phyloP scores from a whole-genome alignment of 768 basidiomycete genomes.

The Tylopilus subfusipes region DNA sequence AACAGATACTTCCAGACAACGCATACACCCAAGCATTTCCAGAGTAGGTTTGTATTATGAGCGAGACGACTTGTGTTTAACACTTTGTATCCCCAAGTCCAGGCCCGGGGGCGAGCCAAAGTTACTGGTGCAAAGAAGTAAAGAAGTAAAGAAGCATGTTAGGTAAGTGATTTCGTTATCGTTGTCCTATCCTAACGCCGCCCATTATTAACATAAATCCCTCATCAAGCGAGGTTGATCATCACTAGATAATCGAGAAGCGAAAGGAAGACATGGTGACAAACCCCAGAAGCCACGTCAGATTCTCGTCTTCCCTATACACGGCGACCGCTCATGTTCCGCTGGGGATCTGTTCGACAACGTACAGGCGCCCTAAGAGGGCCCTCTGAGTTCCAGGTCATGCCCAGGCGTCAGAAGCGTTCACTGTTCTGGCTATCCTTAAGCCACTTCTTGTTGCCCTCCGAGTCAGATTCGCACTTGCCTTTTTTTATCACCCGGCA shows the following conservation, averaged over 20 bases:
- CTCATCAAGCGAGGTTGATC: slow-evolving; percentile 97
- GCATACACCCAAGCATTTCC: too few relatives aligned
- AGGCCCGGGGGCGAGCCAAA: neutral
- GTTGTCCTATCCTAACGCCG: slow-evolving; percentile 97
- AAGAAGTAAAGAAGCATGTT: slow-evolving; percentile 25
- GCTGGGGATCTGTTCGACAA: neutral
- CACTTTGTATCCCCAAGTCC: neutral
- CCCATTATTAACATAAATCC: slow-evolving; percentile 75
- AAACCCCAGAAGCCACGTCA: neutral
- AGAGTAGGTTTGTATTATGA: too few relatives aligned
- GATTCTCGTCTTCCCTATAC: neutral
- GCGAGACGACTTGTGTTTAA: neutral
- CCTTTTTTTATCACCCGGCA: neutral
- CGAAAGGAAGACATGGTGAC: neutral
- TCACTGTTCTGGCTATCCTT: neutral
- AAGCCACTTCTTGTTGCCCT: neutral
- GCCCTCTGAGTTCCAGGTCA: neutral
- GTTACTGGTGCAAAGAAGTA: neutral
- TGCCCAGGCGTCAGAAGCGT: neutral
- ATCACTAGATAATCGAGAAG: slow-evolving; percentile 82
- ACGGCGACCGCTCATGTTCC: neutral
- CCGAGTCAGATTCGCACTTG: neutral
- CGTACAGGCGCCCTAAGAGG: neutral
- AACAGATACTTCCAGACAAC: too few relatives aligned
- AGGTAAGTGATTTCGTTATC: slow-evolving; percentile 90